Evolutionary conservation across 306 rosid species (phyloP), one percentile per base, ranked within the genome.

Genomic region (Vigna nakashimae): DNA sequence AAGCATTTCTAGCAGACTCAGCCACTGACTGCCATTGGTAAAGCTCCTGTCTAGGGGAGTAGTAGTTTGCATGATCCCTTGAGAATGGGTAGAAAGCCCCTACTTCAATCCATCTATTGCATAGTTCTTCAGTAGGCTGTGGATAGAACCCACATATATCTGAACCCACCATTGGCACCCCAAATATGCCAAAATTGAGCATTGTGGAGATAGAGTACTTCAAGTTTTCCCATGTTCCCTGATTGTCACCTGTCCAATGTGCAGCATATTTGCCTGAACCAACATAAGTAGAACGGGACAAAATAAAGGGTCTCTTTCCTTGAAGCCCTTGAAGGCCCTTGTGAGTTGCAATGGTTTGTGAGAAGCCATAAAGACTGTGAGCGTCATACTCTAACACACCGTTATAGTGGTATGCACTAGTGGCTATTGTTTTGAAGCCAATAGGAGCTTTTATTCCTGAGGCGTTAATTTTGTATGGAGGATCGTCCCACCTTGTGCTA

Each of bases 31-130:
- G 82, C 99, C 99, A 95, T 80, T 89, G 98, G 76, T 95, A 92
- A 89, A 92, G 98, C 88, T 92, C 99, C 68, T 95, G 99, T 73
- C 99, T 87, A 14, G 98, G 99, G 69, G 99, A 92, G 83, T 87
- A 88, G 82, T 43, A 91, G 79, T 92, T 92, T 13, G 99, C 98
- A 79, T 95, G 98, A 69, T 95, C 99, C 75, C 98, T 89, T 52
- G 99, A 95, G 80, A 95, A 95, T 7, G 98, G 98, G 65, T 95
- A 95, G 89, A 95, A 95, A 28, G 99, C 99, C 1, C 99, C 99
- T 0, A 92, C 89, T 85, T 95, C 98, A 55, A 95, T 95, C 99
- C 99, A 95, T 65, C 99, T 88, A 74, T 88, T 95, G 87, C 99
- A 95, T 26, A 95, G 97, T 76, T 95, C 99, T 84, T 92, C 99